A percentile compares a stretch with the other conserved stretches of the same genome.
These are phyloP conservation scores for Epichloe scottii DNA, from an alignment of 2,329 filamentous ascomycete genomes.

Conservation along the genomic window DNA sequence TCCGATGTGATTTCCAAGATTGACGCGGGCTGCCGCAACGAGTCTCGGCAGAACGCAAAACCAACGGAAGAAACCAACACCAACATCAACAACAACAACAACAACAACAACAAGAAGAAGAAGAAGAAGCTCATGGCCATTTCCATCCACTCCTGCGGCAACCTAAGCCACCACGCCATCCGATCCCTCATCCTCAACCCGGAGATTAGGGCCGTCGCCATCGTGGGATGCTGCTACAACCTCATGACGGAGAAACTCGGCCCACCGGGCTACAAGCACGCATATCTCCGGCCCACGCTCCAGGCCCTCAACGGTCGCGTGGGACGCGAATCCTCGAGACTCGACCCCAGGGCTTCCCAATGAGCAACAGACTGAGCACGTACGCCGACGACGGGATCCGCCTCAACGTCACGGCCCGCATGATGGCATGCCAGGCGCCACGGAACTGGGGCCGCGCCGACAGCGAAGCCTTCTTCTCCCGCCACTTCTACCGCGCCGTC, in stretches of 20 bases:
- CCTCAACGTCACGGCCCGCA: constrained; percentile 89
- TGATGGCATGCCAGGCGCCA: constrained; percentile 97
- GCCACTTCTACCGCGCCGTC: constrained; percentile 85
- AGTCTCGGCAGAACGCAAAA: background rate
- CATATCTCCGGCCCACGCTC: constrained; percentile 57
- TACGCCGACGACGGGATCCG: constrained; percentile 54
- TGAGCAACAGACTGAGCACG: constrained; percentile 59
- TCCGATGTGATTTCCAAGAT: constrained; percentile 53
- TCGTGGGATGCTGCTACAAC: constrained; percentile 98
- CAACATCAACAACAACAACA: constrained; percentile 5
- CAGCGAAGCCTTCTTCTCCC: constrained; percentile 77
- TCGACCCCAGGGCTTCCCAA: constrained; percentile 85
- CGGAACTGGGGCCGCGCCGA: constrained; percentile 78
- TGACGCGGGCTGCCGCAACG: constrained; percentile 15
- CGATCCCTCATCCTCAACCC: constrained; percentile 76
- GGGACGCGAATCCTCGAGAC: constrained; percentile 52
- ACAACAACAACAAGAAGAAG: constrained; percentile 10
- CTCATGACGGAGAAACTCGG: constrained; percentile 82
- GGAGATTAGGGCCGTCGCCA: constrained; percentile 76
- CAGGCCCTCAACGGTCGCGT: constrained; percentile 58
- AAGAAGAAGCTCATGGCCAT: constrained; percentile 63
- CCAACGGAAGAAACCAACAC: constrained; percentile 2
- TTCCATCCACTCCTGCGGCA: constrained; percentile 93
- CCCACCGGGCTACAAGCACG: constrained; percentile 75
- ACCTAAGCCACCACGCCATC: constrained; percentile 90